Percentiles rank a stretch among this genome's conserved stretches.
Evolutionary conservation across 805 yeast genomes (phyloP).

Genomic region (Sugiyamaella qingdaonensis): DNA sequence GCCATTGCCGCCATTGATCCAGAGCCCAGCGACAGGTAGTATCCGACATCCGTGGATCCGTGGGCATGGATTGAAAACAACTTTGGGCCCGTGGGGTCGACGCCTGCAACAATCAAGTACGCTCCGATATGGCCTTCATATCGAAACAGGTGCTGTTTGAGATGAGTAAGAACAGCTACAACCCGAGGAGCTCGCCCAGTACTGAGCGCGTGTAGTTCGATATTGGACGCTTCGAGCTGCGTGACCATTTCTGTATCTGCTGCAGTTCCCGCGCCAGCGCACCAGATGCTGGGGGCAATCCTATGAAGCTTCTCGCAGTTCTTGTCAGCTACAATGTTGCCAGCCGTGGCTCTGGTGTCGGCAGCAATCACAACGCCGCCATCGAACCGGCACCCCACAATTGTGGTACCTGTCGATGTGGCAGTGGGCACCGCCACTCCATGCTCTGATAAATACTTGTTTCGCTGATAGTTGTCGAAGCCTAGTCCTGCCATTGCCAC

Average conservation of each 20-base stretch:
- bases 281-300: slow-evolving; percentile 89
- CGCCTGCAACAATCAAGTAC: slow-evolving; percentile 95
- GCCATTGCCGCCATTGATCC: slow-evolving; percentile 99
- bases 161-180: slow-evolving; percentile 83
- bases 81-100: slow-evolving; percentile 94
- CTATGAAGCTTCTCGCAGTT: slow-evolving; percentile 94
- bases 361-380: slow-evolving; percentile 98
- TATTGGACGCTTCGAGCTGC: slow-evolving; percentile 81
- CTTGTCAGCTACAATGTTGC: slow-evolving; percentile 95
- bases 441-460: slow-evolving; percentile 61
- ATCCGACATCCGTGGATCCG: slow-evolving; percentile 96
- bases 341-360: slow-evolving; percentile 97
- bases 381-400: slow-evolving; percentile 89
- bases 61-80: slow-evolving; percentile 93
- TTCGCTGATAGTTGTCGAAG: slow-evolving; percentile 92
- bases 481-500: slow-evolving; percentile 76
- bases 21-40: slow-evolving; percentile 87
- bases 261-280: slow-evolving; percentile 99
- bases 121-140: slow-evolving; percentile 98
- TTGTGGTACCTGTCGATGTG: slow-evolving; percentile 98
- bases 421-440: slow-evolving; percentile 81
- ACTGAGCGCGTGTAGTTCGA: slow-evolving; percentile 83
- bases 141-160: slow-evolving; percentile 93
- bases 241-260: slow-evolving; percentile 99
- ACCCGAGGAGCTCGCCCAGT: slow-evolving; percentile 88